Evolutionary conservation across 2,329 filamentous ascomycete genomes (phyloP), one percentile per base, ranked within the genome.

Genomic region (Beauveria rudraprayagi): DNA sequence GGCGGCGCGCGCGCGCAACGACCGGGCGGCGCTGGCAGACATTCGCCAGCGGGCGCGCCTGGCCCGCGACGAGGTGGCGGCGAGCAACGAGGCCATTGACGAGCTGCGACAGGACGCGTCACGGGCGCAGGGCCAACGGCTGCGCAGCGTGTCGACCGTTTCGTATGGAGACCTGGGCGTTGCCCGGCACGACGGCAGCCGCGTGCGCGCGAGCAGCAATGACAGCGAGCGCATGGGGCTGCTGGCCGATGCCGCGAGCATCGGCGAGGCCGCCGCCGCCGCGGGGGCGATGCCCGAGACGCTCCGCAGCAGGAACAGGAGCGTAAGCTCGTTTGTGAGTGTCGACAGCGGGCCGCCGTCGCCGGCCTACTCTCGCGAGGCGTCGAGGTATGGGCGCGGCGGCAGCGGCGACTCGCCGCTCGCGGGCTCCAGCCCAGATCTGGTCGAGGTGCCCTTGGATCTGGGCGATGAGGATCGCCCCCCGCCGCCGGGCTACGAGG

Each of bases 141-240:
- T 88, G 61, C 80, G 87, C 28, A 81, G 88, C 17, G 85, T 91
- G 3, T 90, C 88, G 50, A 87, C 85, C 61, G 90, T 94, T 19
- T 85, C 86, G 48, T 94, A 94, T 67, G 88, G 83, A 10, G 88
- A 90, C 47, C 73, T 94, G 5, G 90, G 90, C 40, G 83, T 92
- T 16, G 89, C 88, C 0, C 80, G 88, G 50, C 89, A 90, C 67
- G 90, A 94, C 67, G 90, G 90, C 55, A 90, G 88, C 1, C 79
- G 90, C 51, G 74, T 94, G 30, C 82, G 90, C 34, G 88, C 87
- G 41, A 88, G 86, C 68, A 92, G 88, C 64, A 80, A 79, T 19
- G 89, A 92, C 66, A 90, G 86, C 67, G 89, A 93, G 69, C 78
- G 85, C 34, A 77, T 87, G 48, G 89, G 89, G 1, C 75, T 93